These are phyloP conservation scores for Apiospora hydei DNA, from an alignment of 2,329 filamentous ascomycete genomes.

Conservation along the genomic window DNA sequence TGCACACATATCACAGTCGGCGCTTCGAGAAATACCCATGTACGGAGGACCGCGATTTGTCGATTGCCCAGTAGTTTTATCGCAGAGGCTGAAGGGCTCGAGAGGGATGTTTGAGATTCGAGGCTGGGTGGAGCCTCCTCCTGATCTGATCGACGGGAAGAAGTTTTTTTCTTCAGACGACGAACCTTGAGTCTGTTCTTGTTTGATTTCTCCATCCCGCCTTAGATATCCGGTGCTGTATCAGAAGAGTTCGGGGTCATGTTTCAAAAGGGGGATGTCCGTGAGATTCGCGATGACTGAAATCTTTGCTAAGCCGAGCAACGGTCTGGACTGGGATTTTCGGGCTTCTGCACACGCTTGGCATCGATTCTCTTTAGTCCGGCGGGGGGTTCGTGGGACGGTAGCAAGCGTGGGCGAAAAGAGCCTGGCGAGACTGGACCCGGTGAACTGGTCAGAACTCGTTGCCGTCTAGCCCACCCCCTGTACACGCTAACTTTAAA, in stretches of 20 bases:
- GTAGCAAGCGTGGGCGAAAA: not conserved
- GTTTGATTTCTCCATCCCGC: not conserved
- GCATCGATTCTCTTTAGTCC: not conserved
- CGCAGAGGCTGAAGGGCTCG: slow-evolving; percentile 6
- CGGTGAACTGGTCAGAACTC: slow-evolving; percentile 20
- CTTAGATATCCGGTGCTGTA: slow-evolving; percentile 6
- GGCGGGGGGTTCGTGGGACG: not conserved
- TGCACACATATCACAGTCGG: not conserved
- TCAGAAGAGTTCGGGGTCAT: slow-evolving; percentile 21
- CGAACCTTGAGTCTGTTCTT: slow-evolving; percentile 18
- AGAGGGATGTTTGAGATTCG: slow-evolving; percentile 20
- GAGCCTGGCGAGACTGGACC: not conserved
- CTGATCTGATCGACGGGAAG: slow-evolving; percentile 21
- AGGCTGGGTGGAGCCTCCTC: slow-evolving; percentile 10
- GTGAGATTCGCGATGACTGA: not conserved
- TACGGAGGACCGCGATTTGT: not conserved
- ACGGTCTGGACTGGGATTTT: not conserved
- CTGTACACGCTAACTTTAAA: slow-evolving; percentile 19
- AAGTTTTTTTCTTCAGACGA: slow-evolving; percentile 16
- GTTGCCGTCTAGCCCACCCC: slow-evolving; percentile 16
- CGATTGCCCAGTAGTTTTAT: slow-evolving; percentile 12
- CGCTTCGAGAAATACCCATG: slow-evolving; percentile 6
- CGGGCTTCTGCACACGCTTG: not conserved
- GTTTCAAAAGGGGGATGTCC: slow-evolving; percentile 14
- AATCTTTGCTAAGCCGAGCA: not conserved